phyloP scores from a whole-genome alignment of 1,139 yeast genomes.

The Hyphopichia buzzinii region DNA sequence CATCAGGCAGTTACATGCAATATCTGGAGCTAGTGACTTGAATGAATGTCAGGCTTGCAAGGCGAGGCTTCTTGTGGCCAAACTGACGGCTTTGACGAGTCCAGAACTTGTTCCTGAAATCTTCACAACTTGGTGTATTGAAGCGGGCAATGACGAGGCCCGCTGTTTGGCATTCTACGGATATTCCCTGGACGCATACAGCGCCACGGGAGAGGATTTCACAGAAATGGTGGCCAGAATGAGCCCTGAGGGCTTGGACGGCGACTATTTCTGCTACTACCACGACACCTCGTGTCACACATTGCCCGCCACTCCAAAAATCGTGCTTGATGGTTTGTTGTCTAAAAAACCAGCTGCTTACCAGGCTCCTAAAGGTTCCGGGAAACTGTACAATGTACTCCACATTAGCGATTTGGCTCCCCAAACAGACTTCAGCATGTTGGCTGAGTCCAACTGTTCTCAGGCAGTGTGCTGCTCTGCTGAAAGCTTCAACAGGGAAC shows the following conservation, averaged over 20 bases:
- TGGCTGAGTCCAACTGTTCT: slow-evolving; percentile 30
- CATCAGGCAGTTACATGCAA: neutral
- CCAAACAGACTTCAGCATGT: slow-evolving; percentile 22
- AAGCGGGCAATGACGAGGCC: slow-evolving; percentile 28
- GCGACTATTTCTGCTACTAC: slow-evolving; percentile 53
- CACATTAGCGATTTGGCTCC: slow-evolving; percentile 28
- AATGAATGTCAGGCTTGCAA: slow-evolving; percentile 38
- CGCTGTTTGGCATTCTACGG: neutral
- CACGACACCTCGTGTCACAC: slow-evolving; percentile 40
- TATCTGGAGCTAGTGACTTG: slow-evolving; percentile 17
- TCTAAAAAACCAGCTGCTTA: slow-evolving; percentile 29
- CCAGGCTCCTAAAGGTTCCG: slow-evolving; percentile 20
- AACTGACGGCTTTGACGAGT: slow-evolving; percentile 33
- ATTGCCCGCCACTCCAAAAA: slow-evolving; percentile 41
- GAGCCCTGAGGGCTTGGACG: slow-evolving; percentile 50
- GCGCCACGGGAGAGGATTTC: slow-evolving; percentile 30
- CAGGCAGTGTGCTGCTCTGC: slow-evolving; percentile 26
- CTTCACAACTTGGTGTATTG: slow-evolving; percentile 42
- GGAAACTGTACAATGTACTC: slow-evolving; percentile 23
- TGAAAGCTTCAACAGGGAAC: slow-evolving; percentile 16
- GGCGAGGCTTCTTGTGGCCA: slow-evolving; percentile 39
- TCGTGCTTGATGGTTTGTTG: slow-evolving; percentile 44
- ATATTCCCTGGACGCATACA: neutral
- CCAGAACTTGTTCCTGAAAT: slow-evolving; percentile 44
- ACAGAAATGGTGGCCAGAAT: slow-evolving; percentile 44